A percentile compares a stretch with the other conserved stretches of the same genome.
Evolutionary conservation across 2,329 filamentous ascomycete genomes (phyloP).

Genomic region (Elsinoe arachidis): DNA sequence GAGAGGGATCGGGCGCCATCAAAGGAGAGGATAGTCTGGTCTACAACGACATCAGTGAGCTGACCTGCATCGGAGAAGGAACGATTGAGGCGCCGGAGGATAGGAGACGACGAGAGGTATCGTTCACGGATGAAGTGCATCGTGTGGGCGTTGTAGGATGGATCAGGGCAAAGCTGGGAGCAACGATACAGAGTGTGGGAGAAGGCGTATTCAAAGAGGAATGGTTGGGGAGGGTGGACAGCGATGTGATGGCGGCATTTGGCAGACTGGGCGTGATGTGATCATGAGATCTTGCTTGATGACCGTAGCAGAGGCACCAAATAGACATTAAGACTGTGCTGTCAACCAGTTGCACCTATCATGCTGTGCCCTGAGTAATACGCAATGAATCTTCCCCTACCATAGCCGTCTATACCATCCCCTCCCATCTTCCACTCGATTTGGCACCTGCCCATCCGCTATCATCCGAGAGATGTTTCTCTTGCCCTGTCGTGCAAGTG

Average conservation of each 20-base stretch:
- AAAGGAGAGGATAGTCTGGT: slow-evolving; percentile 32
- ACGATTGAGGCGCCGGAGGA: slow-evolving; percentile 38
- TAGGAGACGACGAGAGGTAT: slow-evolving; percentile 40
- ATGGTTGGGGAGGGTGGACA: slow-evolving; percentile 67
- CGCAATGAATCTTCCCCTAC: background rate
- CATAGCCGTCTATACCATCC: background rate
- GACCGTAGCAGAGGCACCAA: too few species aligned
- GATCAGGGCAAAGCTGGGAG: slow-evolving; percentile 53
- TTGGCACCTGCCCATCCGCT: slow-evolving; percentile 13
- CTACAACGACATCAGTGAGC: slow-evolving; percentile 27
- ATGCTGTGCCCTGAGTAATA: too few species aligned
- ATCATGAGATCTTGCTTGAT: background rate
- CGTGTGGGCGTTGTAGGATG: slow-evolving; percentile 56
- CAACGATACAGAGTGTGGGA: slow-evolving; percentile 54
- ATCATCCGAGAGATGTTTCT: slow-evolving; percentile 18
- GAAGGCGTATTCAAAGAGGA: slow-evolving; percentile 57
- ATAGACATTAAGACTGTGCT: too few species aligned
- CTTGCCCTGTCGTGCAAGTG: slow-evolving; percentile 16
- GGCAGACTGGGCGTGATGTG: slow-evolving; percentile 30
- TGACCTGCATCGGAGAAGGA: slow-evolving; percentile 12
- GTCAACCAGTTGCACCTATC: too few species aligned
- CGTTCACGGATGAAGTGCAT: slow-evolving; percentile 57
- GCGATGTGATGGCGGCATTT: slow-evolving; percentile 61
- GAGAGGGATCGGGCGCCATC: slow-evolving; percentile 19
- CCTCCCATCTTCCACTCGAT: background rate